phyloP scores from a whole-genome alignment of 2,329 filamentous ascomycete genomes.

The Penicillium aurantiogriseum region DNA sequence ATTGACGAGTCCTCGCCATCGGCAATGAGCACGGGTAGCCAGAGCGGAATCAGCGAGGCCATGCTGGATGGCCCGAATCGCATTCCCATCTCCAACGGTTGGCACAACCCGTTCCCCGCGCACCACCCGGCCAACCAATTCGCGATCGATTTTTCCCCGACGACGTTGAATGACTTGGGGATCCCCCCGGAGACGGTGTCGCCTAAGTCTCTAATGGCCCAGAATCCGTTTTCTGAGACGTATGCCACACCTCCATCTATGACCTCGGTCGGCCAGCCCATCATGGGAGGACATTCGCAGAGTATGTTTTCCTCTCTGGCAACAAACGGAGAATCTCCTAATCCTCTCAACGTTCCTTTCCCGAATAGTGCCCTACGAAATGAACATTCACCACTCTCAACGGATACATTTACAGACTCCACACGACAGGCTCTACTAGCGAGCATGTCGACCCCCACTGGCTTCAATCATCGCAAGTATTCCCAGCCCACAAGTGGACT shows the following conservation, averaged over 20 bases:
- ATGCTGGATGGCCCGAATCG: slow-evolving; percentile 78
- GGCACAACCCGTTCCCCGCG: slow-evolving; percentile 67
- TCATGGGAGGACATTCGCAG: slow-evolving; percentile 63
- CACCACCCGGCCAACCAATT: slow-evolving; percentile 68
- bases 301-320: slow-evolving; percentile 51
- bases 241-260: slow-evolving; percentile 77
- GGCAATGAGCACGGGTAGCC: slow-evolving; percentile 90
- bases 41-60: slow-evolving; percentile 74
- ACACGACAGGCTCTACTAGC: slow-evolving; percentile 62
- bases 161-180: slow-evolving; percentile 73
- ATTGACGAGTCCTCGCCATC: slow-evolving; percentile 94
- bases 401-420: slow-evolving; percentile 65
- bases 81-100: slow-evolving; percentile 57
- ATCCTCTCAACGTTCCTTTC: slow-evolving; percentile 48
- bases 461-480: slow-evolving; percentile 58
- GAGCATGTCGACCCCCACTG: slow-evolving; percentile 60
- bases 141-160: slow-evolving; percentile 69
- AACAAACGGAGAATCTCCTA: slow-evolving; percentile 46
- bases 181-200: slow-evolving; percentile 70
- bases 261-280: slow-evolving; percentile 69
- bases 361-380: slow-evolving; percentile 62
- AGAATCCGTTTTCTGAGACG: slow-evolving; percentile 66
- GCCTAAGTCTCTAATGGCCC: slow-evolving; percentile 70
- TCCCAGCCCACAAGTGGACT: slow-evolving; percentile 59
- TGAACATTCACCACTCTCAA: slow-evolving; percentile 60